Percentiles rank a stretch among this genome's conserved stretches.
Evolutionary conservation across 805 yeast species (phyloP).

Genomic region (Ogataea angusta): DNA sequence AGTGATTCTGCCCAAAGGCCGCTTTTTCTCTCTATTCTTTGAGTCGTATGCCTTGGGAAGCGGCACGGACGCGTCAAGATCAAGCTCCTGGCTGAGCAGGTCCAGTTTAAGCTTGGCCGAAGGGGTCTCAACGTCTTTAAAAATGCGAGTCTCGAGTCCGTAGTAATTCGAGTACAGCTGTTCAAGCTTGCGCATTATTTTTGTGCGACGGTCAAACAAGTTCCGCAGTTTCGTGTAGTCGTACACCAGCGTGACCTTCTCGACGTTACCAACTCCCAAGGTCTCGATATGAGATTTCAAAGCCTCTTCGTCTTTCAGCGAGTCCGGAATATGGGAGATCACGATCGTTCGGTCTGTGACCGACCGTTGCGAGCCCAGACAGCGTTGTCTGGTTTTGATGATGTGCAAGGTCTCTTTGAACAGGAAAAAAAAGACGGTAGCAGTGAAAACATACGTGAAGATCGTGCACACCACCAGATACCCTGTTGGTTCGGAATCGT

Average conservation of each 20-base stretch:
- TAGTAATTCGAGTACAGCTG: conserved; percentile 39
- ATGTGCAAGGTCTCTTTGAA: conserved; percentile 47
- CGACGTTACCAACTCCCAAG: conserved; percentile 54
- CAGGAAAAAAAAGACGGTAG: conserved; percentile 42
- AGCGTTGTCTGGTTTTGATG: conserved; percentile 51
- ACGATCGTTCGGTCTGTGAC: conserved; percentile 58
- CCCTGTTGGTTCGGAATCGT: conserved; percentile 25
- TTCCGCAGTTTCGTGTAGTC: conserved; percentile 38
- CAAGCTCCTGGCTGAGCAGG: conserved; percentile 2
- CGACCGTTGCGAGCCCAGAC: conserved; percentile 57
- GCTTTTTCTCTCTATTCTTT: conserved; percentile 12
- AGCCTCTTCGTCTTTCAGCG: conserved; percentile 40
- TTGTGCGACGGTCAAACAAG: conserved; percentile 36
- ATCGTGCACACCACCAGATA: conserved; percentile 52
- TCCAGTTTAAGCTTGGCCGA: conserved; percentile 30
- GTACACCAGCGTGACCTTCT: conserved; percentile 45
- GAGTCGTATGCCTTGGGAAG: conserved; percentile 20
- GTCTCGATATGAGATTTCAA: conserved; percentile 50
- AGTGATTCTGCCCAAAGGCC: conserved; percentile 24
- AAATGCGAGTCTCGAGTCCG: conserved; percentile 40
- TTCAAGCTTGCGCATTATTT: conserved; percentile 37
- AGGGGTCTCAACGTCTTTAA: conserved; percentile 20
- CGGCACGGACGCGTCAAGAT: conserved; percentile 17
- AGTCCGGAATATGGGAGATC: conserved; percentile 51
- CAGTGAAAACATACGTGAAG: conserved; percentile 54